phyloP scores from a whole-genome alignment of 805 yeast genomes.

The Lipomyces orientalis region DNA sequence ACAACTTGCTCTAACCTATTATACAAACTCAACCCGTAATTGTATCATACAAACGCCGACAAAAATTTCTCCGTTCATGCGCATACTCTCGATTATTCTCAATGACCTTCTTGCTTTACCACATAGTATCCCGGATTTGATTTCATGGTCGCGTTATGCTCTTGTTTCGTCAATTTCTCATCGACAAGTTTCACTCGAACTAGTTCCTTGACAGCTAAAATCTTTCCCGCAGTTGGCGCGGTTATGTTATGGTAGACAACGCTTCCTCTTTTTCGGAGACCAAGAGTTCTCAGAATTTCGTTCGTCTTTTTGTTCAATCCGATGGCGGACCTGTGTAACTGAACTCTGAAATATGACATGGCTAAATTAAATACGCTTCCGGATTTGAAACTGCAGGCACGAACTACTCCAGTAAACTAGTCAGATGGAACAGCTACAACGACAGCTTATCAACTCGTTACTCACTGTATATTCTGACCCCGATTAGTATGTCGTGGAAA shows the following conservation, averaged over 20 bases:
- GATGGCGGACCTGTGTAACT: slow-evolving; percentile 80
- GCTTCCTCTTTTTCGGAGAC: slow-evolving; percentile 75
- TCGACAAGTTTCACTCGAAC: slow-evolving; percentile 79
- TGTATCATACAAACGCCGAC: neutral
- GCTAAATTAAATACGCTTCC: neutral
- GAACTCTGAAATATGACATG: slow-evolving; percentile 61
- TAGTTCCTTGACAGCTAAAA: slow-evolving; percentile 82
- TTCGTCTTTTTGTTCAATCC: slow-evolving; percentile 77
- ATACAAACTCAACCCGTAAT: neutral
- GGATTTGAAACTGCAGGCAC: neutral
- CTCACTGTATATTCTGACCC: neutral
- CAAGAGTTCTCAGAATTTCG: slow-evolving; percentile 71
- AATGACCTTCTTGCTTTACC: slow-evolving; percentile 41
- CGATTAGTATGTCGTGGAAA: neutral
- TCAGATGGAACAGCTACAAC: too few relatives aligned
- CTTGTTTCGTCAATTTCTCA: slow-evolving; percentile 54
- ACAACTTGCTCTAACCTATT: neutral
- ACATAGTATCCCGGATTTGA: slow-evolving; percentile 68
- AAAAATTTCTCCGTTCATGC: neutral
- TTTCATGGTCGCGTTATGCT: slow-evolving; percentile 63
- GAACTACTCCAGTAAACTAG: too few relatives aligned
- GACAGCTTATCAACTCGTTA: too few relatives aligned
- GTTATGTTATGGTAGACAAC: slow-evolving; percentile 73
- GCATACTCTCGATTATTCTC: neutral
- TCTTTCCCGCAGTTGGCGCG: slow-evolving; percentile 83